Percentiles rank a stretch among this genome's conserved stretches.
phyloP scores from a whole-genome alignment of 805 yeast genomes.

The Candida methanosorbosa region DNA sequence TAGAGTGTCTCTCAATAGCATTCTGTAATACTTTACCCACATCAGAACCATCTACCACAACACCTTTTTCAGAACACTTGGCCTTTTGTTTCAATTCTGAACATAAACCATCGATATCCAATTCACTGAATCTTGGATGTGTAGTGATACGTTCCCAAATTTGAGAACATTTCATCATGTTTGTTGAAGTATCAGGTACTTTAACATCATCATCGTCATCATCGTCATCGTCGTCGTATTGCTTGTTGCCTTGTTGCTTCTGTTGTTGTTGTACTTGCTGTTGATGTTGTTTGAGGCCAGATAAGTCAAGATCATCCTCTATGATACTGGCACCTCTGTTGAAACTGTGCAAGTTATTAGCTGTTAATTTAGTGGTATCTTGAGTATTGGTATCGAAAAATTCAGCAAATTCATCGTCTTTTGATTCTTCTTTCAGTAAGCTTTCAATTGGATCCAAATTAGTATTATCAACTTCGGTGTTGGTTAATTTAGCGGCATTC shows the following conservation, averaged over 20 bases:
- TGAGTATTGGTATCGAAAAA: not conserved
- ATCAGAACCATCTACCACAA: constrained; percentile 73
- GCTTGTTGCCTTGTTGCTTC: constrained; percentile 7
- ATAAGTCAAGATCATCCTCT: no score
- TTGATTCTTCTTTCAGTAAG: not conserved
- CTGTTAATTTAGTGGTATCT: constrained; percentile 7
- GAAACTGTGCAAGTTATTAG: constrained; percentile 11
- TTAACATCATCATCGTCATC: constrained; percentile 27
- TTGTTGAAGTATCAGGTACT: constrained; percentile 57
- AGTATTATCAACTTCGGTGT: not conserved
- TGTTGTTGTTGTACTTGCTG: constrained; percentile 13
- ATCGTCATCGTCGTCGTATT: constrained; percentile 6
- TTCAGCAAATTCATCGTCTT: not conserved
- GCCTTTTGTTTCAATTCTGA: constrained; percentile 85
- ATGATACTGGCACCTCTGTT: constrained; percentile 4
- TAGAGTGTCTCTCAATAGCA: constrained; percentile 6
- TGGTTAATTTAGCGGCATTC: not conserved
- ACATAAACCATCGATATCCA: constrained; percentile 93
- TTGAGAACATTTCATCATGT: constrained; percentile 71
- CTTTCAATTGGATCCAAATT: not conserved
- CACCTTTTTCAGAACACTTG: constrained; percentile 90
- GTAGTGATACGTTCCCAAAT: constrained; percentile 94
- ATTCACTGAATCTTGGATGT: constrained; percentile 88
- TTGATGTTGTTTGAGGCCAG: no score
- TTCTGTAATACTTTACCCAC: constrained; percentile 47